Evolutionary conservation across 1,139 yeast species (phyloP), one percentile per base, ranked within the genome.

Genomic region (Suhomyces panamericanus): DNA sequence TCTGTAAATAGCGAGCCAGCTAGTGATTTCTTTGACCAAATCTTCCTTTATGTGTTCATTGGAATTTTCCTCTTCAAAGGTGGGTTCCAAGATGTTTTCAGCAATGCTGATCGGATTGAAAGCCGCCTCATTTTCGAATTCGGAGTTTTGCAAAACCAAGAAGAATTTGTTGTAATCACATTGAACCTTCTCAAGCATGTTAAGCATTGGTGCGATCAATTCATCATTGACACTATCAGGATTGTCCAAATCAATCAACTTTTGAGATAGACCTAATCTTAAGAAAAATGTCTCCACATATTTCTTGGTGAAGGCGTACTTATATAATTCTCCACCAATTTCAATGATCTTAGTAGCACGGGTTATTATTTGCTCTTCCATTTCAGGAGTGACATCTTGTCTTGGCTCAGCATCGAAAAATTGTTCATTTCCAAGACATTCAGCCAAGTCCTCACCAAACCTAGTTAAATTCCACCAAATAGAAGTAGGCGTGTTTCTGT

Each of bases 401-500:
- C 69, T 66, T 9, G 57, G 55, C 1, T 67, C 62, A 41, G 77
- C 73, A 31, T 78, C 74, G 3, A 83, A 60, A 13, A 77, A 55
- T 13, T 68, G 69, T 8, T 74, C 65, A 1, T 85, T 89, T 5
- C 96, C 96, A 24, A 91, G 69, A 15, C 91, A 72, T 58, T 87
- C 91, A 0, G 90, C 93, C 53, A 91, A 62, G 47, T 86, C 82
- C 60, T 93, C 96, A 2, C 95, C 97, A 20, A 91, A 70, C 50
- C 95, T 78, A 0, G 89, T 81, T 60, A 93, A 70, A 62, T 91
- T 93, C 96, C 96, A 93, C 96, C 96, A 90, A 40, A 93, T 82
- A 0, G 93, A 81, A 11, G 85, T 78, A 0, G 98, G 97, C 12
- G 89, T 86, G 57, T 87, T 88, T 29, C 77, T 77, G 64, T 86